Conservation (phyloP, 2,329 filamentous ascomycete genomes). For the Penicillium brevicompactum region DNA sequence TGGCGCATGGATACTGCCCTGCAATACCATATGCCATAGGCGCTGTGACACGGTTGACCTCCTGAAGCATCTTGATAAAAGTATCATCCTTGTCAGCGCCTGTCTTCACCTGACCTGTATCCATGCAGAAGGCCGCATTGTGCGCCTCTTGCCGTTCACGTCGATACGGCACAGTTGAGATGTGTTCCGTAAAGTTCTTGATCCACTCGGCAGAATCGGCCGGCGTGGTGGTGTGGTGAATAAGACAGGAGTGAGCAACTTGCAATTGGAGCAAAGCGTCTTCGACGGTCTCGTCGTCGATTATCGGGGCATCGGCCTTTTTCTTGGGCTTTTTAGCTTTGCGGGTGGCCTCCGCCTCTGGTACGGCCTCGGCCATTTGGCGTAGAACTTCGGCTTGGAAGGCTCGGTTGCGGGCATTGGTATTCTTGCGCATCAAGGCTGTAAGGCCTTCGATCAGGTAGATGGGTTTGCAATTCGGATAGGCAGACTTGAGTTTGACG, state of each 20-base stretch:
- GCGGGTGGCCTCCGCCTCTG: slow-evolving; percentile 21
- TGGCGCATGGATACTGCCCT: slow-evolving; percentile 60
- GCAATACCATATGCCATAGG: slow-evolving; percentile 72
- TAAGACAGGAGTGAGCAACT: slow-evolving; percentile 64
- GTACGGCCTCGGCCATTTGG: slow-evolving; percentile 41
- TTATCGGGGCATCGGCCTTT: slow-evolving; percentile 51
- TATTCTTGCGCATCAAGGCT: slow-evolving; percentile 69
- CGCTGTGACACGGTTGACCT: slow-evolving; percentile 71
- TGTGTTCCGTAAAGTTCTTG: slow-evolving; percentile 72
- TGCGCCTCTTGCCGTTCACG: slow-evolving; percentile 51
- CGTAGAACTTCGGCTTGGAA: slow-evolving; percentile 67
- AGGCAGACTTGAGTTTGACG: slow-evolving; percentile 55
- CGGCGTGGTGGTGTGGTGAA: slow-evolving; percentile 66
- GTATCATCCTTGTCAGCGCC: slow-evolving; percentile 68
- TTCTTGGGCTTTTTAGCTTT: slow-evolving; percentile 37
- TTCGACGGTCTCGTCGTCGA: slow-evolving; percentile 70
- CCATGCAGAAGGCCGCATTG: slow-evolving; percentile 71
- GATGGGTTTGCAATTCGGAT: slow-evolving; percentile 59
- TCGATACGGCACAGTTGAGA: slow-evolving; percentile 74
- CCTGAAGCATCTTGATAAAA: slow-evolving; percentile 74
- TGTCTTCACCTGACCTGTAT: slow-evolving; percentile 71
- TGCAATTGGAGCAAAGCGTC: slow-evolving; percentile 72
- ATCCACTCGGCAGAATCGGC: slow-evolving; percentile 74
- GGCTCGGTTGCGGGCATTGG: slow-evolving; percentile 66
- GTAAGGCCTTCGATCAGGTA: slow-evolving; percentile 73